Evolutionary conservation across 2,329 filamentous ascomycete species (phyloP), one percentile per base, ranked within the genome.

Genomic region (Talaromyces sp.): DNA sequence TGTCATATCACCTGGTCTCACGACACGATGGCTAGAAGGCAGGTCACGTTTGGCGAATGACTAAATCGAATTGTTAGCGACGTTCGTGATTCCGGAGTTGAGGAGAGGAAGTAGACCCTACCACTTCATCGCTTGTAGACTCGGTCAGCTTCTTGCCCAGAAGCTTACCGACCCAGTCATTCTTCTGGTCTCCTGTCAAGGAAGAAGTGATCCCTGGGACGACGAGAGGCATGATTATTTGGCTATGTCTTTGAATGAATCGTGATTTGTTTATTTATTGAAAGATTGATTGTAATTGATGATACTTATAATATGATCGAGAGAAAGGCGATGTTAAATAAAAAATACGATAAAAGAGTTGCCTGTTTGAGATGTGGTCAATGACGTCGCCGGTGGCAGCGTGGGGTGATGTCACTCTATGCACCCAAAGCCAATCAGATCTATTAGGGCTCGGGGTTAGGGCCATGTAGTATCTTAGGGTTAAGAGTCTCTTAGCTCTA

Each of bases 11-110:
- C 68, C 73, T 0, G 71, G 75, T 56, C 73, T 71, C 31, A 79
- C 55, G 13, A 80, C 70, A 3, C 77, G 74, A 61, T 79, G 76
- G 17, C 67, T 62, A 50, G 75, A 54, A 1, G 77, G 77, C 3
- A 80, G 69, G 43, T 79, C 77, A 56, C 72, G 72, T 64, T 76
- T 78, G 21, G 77, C 72, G 54, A 80, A 80, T 1, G 67, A 71
- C 73, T 78, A 62, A n/a, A 60, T 15, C 28, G 4, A 1, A 5
- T 21, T 31, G 9, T 31, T 17, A 57, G 36, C 7, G 6, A 52
- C 11, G 19, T 41, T 46, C 17, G 11, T 1, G 1, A 13, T 13
- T 48, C 1, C 13, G 33, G 17, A 11, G 11, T 13, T 33, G n/a
- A 15, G 52, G 6, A 33, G 28, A 21, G 15, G 10, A 3, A 25